Conservation (phyloP, 768 basidiomycete genomes). For the Agrocybe chaxingu region DNA sequence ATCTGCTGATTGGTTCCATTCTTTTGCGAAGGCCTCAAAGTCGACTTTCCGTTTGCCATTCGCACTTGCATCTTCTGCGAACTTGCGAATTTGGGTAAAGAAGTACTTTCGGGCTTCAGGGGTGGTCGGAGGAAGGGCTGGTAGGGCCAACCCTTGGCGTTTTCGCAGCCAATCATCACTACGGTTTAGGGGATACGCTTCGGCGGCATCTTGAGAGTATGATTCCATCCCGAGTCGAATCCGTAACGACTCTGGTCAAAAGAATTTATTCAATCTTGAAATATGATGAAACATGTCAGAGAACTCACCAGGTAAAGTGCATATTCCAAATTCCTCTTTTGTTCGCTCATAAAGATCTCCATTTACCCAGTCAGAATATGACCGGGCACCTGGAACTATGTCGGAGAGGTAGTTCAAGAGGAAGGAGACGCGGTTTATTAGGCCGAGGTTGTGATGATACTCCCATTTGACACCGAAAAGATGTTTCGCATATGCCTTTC, state of each 20-base stretch:
- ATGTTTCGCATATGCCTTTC: constrained; percentile 19
- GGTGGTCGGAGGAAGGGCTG: constrained; percentile 18
- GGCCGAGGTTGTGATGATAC: constrained; percentile 16
- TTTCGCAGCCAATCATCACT: constrained; percentile 19
- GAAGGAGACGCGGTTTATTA: constrained; percentile 19
- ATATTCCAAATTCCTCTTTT: constrained; percentile 18
- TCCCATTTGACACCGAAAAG: constrained; percentile 14
- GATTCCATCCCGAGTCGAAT: constrained; percentile 9
- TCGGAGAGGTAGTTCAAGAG: too few species aligned
- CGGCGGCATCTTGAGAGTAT: not conserved
- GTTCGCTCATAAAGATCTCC: constrained; percentile 21
- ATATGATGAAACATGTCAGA: too few species aligned
- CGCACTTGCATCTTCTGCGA: not conserved
- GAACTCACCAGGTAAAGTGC: constrained; percentile 17
- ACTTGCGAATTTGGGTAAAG: constrained; percentile 6
- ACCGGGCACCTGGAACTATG: too few species aligned
- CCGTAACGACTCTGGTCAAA: constrained; percentile 1
- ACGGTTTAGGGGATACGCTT: constrained; percentile 9
- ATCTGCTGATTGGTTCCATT: constrained; percentile 21
- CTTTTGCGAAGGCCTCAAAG: constrained; percentile 16
- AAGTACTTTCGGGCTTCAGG: constrained; percentile 14
- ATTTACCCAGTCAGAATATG: constrained; percentile 20
- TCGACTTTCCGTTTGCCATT: constrained; percentile 11
- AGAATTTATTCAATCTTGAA: too few species aligned
- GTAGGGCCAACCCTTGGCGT: constrained; percentile 20